phyloP scores from a whole-genome alignment of 345 rosid species.

The Camelina hispida region DNA sequence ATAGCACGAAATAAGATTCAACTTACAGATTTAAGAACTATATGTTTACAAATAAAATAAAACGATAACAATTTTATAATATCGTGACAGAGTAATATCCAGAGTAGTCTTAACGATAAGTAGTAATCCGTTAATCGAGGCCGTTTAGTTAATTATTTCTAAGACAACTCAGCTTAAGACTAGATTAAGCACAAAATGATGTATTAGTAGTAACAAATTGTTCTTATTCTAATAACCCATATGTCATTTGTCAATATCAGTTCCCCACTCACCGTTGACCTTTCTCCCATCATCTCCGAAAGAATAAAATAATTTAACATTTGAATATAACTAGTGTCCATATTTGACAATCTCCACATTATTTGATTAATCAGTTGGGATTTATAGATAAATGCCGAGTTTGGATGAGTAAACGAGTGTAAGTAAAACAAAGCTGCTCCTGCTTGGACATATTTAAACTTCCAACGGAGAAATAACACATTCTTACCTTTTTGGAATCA shows the following conservation, averaged over 20 bases:
- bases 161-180: slow-evolving; percentile 37
- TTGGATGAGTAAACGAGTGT: slow-evolving; percentile 7
- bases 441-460: not conserved
- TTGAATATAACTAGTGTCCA: slow-evolving; percentile 35
- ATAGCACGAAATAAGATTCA: slow-evolving; percentile 31
- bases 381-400: not conserved
- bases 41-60: not conserved
- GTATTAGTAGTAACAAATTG: not conserved
- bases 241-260: slow-evolving; percentile 16
- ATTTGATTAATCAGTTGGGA: slow-evolving; percentile 7
- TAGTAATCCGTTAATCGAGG: slow-evolving; percentile 37
- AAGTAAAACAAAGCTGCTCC: slow-evolving; percentile 4
- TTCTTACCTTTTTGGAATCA: not conserved
- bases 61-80: not conserved
- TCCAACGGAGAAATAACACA: slow-evolving; percentile 14
- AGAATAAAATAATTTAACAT: slow-evolving; percentile 28
- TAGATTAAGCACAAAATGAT: slow-evolving; percentile 23
- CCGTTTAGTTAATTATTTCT: slow-evolving; percentile 9
- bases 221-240: slow-evolving; percentile 20
- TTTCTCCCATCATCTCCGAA: slow-evolving; percentile 28
- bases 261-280: slow-evolving; percentile 36
- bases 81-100: slow-evolving; percentile 36
- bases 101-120: slow-evolving; percentile 19
- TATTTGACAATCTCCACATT: slow-evolving; percentile 25
- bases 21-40: slow-evolving; percentile 29